These are phyloP conservation scores for Botrytis porri DNA, from an alignment of 2,329 filamentous ascomycete species.

Conservation along the genomic window DNA sequence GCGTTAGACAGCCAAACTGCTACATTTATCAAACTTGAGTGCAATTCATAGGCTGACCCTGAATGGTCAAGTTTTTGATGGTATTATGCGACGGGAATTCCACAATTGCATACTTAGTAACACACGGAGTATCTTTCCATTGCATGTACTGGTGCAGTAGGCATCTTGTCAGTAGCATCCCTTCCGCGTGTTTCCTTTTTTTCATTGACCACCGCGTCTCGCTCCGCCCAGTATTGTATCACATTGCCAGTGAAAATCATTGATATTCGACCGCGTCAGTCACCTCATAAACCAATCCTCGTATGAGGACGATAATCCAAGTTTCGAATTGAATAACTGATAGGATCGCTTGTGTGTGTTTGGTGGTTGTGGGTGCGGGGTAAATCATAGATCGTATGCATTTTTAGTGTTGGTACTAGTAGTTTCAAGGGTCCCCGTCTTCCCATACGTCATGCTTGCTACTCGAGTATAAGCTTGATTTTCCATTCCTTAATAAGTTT, in stretches of 20 bases:
- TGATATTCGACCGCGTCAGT: not conserved
- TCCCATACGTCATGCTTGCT: slow-evolving; percentile 8
- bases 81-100: not conserved
- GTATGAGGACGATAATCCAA: not conserved
- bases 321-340: not conserved
- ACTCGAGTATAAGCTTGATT: slow-evolving; percentile 5
- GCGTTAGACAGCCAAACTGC: not conserved
- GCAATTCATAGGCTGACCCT: not conserved
- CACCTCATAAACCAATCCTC: not conserved
- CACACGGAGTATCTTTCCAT: not conserved
- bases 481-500: not conserved
- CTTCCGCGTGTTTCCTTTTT: not conserved
- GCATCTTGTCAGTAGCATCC: not conserved
- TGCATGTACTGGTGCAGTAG: not conserved
- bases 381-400: not conserved
- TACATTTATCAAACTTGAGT: not conserved
- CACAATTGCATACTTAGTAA: not conserved
- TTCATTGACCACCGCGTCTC: not conserved
- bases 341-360: not conserved
- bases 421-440: slow-evolving; percentile 1
- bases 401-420: not conserved
- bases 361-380: not conserved
- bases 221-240: not conserved
- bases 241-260: not conserved
- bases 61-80: not conserved